A percentile compares a stretch with the other conserved stretches of the same genome.
phyloP scores from a whole-genome alignment of 495 filamentous ascomycete species.

The Tuber calosporum region DNA sequence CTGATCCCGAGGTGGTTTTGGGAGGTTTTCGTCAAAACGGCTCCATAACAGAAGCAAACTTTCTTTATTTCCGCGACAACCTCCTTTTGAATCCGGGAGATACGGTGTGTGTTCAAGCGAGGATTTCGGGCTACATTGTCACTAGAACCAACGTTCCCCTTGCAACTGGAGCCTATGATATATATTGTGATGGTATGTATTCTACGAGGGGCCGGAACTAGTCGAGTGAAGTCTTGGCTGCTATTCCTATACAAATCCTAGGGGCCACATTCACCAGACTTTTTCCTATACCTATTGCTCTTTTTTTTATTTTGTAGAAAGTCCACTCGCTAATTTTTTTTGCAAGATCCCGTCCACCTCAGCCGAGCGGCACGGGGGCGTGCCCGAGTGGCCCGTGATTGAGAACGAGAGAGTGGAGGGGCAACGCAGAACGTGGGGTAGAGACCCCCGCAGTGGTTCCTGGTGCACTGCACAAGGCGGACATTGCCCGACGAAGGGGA shows the following conservation, averaged over 20 bases:
- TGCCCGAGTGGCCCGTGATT: slow-evolving; percentile 90
- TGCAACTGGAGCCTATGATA: slow-evolving; percentile 18
- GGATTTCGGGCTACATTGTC: slow-evolving; percentile 25
- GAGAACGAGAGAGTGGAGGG: slow-evolving; percentile 78
- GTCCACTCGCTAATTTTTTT: background rate
- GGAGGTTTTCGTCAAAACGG: slow-evolving; percentile 33
- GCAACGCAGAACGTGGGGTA: slow-evolving; percentile 80
- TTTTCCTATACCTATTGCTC: too few species aligned
- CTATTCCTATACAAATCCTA: background rate
- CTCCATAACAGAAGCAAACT: slow-evolving; percentile 34
- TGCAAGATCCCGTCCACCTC: slow-evolving; percentile 17
- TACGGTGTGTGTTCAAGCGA: slow-evolving; percentile 25
- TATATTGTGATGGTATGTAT: slow-evolving; percentile 22
- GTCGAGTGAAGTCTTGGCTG: background rate
- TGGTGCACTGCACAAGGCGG: slow-evolving; percentile 73
- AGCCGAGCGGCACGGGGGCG: slow-evolving; percentile 51
- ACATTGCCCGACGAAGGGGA: slow-evolving; percentile 25
- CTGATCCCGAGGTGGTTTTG: slow-evolving; percentile 28
- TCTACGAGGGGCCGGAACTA: background rate
- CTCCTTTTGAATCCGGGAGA: slow-evolving; percentile 20
- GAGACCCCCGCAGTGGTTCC: slow-evolving; percentile 81
- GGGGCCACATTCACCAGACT: too few species aligned
- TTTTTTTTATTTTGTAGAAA: too few species aligned
- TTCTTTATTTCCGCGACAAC: slow-evolving; percentile 38
- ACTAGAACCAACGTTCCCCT: slow-evolving; percentile 21